These are phyloP conservation scores for Euphorbia peplus DNA, from an alignment of 345 rosid genomes.

Conservation along the genomic window DNA sequence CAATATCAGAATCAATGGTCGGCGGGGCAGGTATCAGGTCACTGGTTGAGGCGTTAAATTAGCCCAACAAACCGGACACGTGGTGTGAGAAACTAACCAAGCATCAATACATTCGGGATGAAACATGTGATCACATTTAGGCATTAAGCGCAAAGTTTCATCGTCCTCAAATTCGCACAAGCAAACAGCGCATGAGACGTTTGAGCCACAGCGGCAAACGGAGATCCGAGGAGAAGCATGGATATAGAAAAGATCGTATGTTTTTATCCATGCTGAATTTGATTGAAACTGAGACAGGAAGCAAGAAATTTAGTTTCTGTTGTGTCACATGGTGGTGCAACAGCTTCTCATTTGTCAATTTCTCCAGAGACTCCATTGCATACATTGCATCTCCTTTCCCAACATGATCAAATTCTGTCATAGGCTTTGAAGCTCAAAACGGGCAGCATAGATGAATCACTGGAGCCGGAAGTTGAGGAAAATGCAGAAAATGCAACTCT, in stretches of 20 bases:
- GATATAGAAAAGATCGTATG: background rate
- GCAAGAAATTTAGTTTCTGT: too few relatives aligned
- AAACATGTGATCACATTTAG: constrained; percentile 88
- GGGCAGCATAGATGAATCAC: constrained; percentile 7
- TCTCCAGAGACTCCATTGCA: too few relatives aligned
- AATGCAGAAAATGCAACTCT: constrained; percentile 5
- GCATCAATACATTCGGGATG: constrained; percentile 87
- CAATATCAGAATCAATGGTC: constrained; percentile 28
- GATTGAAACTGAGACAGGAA: too few relatives aligned
- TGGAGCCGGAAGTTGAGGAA: background rate
- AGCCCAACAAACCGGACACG: constrained; percentile 94
- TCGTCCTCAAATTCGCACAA: constrained; percentile 82
- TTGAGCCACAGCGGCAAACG: constrained; percentile 3
- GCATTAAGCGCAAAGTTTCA: constrained; percentile 89
- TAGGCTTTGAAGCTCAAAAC: constrained; percentile 39
- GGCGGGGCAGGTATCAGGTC: constrained; percentile 27
- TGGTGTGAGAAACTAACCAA: constrained; percentile 79
- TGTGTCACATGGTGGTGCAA: too few relatives aligned
- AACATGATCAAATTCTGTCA: too few relatives aligned
- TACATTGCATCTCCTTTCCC: too few relatives aligned
- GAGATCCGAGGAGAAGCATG: constrained; percentile 5
- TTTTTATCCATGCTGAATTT: background rate
- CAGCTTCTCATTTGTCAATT: too few relatives aligned
- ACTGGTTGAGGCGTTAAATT: constrained; percentile 45
- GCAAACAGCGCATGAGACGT: constrained; percentile 68